phyloP scores from a whole-genome alignment of 106 monocot species.

The Allium sativum region DNA sequence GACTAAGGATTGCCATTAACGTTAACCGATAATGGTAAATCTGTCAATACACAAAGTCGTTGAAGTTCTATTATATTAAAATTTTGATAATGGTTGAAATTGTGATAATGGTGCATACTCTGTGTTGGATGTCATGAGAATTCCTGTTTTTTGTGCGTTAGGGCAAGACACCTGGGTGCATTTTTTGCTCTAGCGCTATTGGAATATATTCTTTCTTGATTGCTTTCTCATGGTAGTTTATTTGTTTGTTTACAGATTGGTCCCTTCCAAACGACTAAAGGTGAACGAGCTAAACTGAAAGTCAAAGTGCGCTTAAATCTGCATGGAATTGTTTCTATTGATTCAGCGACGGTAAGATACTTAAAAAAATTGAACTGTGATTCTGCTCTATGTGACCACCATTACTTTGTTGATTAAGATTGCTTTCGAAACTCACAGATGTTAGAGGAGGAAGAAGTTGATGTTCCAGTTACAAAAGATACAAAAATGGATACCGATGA shows the following conservation, averaged over 20 bases:
- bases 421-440: slow-evolving; percentile 20
- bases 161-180: too few relatives aligned
- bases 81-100: too few relatives aligned
- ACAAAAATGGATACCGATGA: slow-evolving; percentile 79
- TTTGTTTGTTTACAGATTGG: slow-evolving; percentile 53
- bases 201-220: too few relatives aligned
- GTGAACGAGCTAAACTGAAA: slow-evolving; percentile 69
- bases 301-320: slow-evolving; percentile 76
- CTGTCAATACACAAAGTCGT: too few relatives aligned
- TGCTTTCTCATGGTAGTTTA: too few relatives aligned
- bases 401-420: neutral
- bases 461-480: slow-evolving; percentile 49
- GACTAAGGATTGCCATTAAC: too few relatives aligned
- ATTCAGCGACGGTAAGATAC: slow-evolving; percentile 82
- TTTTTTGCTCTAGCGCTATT: too few relatives aligned
- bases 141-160: too few relatives aligned
- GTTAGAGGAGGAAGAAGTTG: slow-evolving; percentile 81
- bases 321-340: slow-evolving; percentile 77
- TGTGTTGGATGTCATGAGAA: too few relatives aligned
- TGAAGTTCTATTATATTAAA: too few relatives aligned
- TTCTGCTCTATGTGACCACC: neutral
- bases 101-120: too few relatives aligned
- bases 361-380: neutral
- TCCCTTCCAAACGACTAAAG: slow-evolving; percentile 64
- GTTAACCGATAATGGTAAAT: too few relatives aligned